phyloP scores from a whole-genome alignment of 108 stramenopile genomes.

The Pseudonitzschia multiseries region DNA sequence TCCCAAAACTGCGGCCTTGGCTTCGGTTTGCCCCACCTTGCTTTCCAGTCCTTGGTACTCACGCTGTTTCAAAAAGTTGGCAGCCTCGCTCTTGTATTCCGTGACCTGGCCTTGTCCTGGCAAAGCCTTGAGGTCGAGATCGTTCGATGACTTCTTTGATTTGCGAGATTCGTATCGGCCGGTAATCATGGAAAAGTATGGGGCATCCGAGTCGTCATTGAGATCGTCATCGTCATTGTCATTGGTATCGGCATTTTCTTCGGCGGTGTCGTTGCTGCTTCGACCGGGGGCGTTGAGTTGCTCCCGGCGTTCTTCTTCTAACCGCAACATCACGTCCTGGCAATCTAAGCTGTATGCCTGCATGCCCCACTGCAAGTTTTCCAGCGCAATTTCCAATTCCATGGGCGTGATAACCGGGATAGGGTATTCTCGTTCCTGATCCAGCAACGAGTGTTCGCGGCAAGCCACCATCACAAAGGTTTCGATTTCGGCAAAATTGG shows the following conservation, averaged over 20 bases:
- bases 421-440: conserved; percentile 64
- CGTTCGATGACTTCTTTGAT: neutral
- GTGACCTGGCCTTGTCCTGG: conserved; percentile 77
- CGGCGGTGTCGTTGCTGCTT: neutral
- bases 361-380: conserved; percentile 82
- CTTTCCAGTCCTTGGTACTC: conserved; percentile 85
- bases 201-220: conserved; percentile 62
- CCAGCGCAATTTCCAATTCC: conserved; percentile 92
- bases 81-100: conserved; percentile 75
- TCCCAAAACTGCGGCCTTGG: conserved; percentile 65
- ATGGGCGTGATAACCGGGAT: conserved; percentile 90
- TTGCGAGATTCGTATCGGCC: conserved; percentile 60
- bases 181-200: conserved; percentile 80
- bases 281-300: neutral
- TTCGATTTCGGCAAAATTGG: conserved; percentile 96
- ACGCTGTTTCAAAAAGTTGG: conserved; percentile 76
- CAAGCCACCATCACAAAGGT: conserved; percentile 93
- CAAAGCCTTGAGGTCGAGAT: conserved; percentile 47
- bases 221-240: conserved; percentile 18
- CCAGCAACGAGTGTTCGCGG: conserved; percentile 78
- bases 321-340: conserved; percentile 18
- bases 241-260: conserved; percentile 6
- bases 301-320: conserved; percentile 1
- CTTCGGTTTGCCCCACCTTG: conserved; percentile 66
- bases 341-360: conserved; percentile 76